A percentile compares a stretch with the other conserved stretches of the same genome.
These are phyloP conservation scores for Aspergillus panamensis DNA, from an alignment of 495 filamentous ascomycete genomes.

Conservation along the genomic window DNA sequence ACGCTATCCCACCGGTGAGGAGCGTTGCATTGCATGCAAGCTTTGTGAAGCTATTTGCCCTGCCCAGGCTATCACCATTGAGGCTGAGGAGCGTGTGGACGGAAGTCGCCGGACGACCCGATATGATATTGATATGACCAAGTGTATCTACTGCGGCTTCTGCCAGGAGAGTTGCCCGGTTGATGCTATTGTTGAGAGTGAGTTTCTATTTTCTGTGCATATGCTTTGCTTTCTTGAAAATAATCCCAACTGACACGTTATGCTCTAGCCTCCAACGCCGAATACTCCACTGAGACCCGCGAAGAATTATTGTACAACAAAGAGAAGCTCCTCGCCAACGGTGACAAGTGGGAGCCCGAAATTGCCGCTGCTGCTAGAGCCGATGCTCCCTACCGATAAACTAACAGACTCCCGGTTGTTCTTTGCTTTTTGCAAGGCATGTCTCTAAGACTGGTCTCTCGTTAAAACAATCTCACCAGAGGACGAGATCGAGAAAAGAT, in stretches of 20 bases:
- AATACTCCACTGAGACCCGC: conserved; percentile 95
- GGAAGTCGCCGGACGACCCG: conserved; percentile 90
- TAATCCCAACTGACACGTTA: conserved; percentile 21
- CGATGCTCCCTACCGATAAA: conserved; percentile 82
- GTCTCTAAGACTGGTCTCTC: neutral
- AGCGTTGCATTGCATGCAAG: conserved; percentile 99
- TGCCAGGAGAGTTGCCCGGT: conserved; percentile 99
- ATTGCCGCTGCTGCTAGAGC: conserved; percentile 86
- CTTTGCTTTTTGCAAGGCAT: neutral
- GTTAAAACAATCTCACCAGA: conserved; percentile 6
- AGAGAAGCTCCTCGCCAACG: conserved; percentile 85
- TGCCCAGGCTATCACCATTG: conserved; percentile 94
- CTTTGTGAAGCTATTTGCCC: conserved; percentile 98
- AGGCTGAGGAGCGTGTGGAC: conserved; percentile 96
- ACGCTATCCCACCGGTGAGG: conserved; percentile 93
- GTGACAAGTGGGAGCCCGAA: conserved; percentile 98
- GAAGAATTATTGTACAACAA: conserved; percentile 99
- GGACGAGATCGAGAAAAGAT: conserved; percentile 21
- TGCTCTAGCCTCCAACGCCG: conserved; percentile 74
- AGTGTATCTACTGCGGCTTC: conserved; percentile 99
- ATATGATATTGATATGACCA: conserved; percentile 99
- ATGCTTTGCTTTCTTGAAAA: neutral
- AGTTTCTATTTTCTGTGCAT: conserved; percentile 21
- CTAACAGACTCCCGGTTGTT: neutral
- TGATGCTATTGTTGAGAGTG: conserved; percentile 92